Conservation (phyloP, 1,284 basidiomycete species). For the Sanghuangporus sanghuang region DNA sequence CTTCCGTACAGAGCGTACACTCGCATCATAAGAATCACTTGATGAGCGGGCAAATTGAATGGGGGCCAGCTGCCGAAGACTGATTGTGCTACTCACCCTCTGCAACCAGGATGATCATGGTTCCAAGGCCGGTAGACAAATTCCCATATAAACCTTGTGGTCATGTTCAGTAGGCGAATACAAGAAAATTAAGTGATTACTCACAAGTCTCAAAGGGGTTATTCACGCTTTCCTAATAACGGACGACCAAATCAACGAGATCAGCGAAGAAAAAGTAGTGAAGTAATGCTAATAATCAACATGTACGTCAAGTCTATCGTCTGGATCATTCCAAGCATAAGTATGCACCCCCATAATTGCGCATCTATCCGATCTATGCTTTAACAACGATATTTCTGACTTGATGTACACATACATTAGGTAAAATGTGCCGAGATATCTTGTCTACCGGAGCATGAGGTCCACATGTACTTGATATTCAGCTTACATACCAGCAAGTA, state of each 20-base stretch:
- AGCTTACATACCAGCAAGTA: background rate
- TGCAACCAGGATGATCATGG: background rate
- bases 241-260: background rate
- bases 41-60: background rate
- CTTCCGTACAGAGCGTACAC: background rate
- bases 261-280: background rate
- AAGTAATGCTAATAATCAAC: background rate
- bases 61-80: background rate
- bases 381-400: background rate
- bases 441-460: background rate
- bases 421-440: background rate
- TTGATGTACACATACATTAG: background rate
- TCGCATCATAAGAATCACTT: constrained; percentile 1
- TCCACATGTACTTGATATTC: background rate
- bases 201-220: background rate
- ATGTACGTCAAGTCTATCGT: background rate
- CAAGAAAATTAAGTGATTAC: background rate
- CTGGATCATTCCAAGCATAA: background rate
- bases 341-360: background rate
- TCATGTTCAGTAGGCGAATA: background rate
- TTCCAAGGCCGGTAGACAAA: background rate
- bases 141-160: background rate
- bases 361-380: background rate
- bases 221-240: background rate
- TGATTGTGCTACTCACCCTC: background rate